phyloP scores from a whole-genome alignment of 2,329 filamentous ascomycete species.

The Diplocarpon rosae region DNA sequence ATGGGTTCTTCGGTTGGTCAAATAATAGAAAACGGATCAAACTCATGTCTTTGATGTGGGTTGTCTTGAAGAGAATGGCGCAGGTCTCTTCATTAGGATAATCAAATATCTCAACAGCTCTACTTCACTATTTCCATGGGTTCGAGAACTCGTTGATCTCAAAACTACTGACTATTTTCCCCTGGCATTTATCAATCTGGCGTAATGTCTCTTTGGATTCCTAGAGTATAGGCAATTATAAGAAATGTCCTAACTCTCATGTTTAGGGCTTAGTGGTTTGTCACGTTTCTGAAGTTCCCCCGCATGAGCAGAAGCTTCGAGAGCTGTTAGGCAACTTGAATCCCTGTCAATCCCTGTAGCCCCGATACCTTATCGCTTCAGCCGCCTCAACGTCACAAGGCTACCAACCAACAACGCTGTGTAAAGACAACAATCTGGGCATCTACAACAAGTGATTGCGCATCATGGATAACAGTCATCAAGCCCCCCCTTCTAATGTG shows the following conservation, averaged over 20 bases:
- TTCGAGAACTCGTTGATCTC: neutral
- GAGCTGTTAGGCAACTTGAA: neutral
- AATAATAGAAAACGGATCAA: constrained; percentile 2
- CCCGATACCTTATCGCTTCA: constrained; percentile 7
- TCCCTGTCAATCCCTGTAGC: neutral
- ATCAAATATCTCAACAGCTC: neutral
- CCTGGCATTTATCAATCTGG: too few relatives aligned
- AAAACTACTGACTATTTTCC: neutral
- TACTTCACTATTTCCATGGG: neutral
- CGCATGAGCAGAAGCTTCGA: neutral
- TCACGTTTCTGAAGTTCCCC: too few relatives aligned
- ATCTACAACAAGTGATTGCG: neutral
- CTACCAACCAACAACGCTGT: neutral
- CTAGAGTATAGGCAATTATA: too few relatives aligned
- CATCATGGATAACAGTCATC: constrained; percentile 23
- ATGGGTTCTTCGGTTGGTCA: neutral
- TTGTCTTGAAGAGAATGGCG: neutral
- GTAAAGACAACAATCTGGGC: neutral
- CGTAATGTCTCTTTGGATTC: too few relatives aligned
- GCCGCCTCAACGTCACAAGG: constrained; percentile 9
- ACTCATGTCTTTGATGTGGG: neutral
- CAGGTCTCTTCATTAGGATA: neutral
- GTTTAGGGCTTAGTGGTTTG: too few relatives aligned
- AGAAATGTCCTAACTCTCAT: too few relatives aligned
- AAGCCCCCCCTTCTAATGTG: constrained; percentile 10